Conservation (phyloP, 148 eudicot genomes). For the Vaccinium myrtillus region DNA sequence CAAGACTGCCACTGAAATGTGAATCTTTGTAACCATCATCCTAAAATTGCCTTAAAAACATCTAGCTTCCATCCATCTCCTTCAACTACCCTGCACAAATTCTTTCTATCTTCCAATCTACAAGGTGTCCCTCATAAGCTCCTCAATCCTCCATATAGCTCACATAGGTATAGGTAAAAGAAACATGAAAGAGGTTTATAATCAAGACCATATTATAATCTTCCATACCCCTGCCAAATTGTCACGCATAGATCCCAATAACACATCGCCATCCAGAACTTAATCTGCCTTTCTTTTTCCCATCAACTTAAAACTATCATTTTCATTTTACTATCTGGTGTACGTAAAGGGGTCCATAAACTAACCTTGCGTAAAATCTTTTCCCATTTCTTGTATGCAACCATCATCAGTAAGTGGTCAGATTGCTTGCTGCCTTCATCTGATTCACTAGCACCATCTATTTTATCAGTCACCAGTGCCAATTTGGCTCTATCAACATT, state of each 20-base stretch:
- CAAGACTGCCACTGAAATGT: neutral
- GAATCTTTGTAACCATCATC: neutral
- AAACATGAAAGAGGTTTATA: neutral
- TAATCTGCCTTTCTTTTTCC: neutral
- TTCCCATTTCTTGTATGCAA: constrained; percentile 89
- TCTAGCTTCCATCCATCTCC: neutral
- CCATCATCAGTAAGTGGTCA: constrained; percentile 88
- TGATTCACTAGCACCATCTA: constrained; percentile 47
- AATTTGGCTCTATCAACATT: constrained; percentile 76
- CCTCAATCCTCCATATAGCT: neutral
- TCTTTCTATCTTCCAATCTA: neutral
- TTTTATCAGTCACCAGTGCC: constrained; percentile 66
- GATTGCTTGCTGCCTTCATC: constrained; percentile 56
- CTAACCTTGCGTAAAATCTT: constrained; percentile 65
- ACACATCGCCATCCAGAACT: neutral
- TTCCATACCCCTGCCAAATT: neutral
- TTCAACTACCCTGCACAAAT: neutral
- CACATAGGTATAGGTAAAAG: neutral
- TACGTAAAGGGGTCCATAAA: neutral
- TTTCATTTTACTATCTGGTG: neutral
- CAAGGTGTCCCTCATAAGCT: neutral
- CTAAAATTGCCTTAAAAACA: neutral
- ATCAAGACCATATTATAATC: neutral
- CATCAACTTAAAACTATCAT: neutral
- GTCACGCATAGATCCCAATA: neutral